Conservation (phyloP, 371 early-diverging fungal species). For the Catenaria anguillulae region DNA sequence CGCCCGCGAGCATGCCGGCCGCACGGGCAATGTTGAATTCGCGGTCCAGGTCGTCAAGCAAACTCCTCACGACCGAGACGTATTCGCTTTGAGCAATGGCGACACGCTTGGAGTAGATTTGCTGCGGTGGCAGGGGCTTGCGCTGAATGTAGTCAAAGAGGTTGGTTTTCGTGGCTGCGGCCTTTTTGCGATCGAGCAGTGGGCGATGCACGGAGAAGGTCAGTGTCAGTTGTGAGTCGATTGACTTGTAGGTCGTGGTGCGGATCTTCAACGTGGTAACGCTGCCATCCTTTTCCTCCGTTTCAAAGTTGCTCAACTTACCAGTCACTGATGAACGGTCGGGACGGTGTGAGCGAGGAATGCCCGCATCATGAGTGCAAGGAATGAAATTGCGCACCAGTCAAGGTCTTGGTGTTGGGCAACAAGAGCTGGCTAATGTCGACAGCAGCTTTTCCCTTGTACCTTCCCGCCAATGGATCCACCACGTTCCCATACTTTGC, state of each 20-base stretch:
- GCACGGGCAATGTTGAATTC: too few relatives aligned
- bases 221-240: slow-evolving; percentile 21
- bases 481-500: slow-evolving; percentile 12
- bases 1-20: background rate
- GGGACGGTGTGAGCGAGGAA: too few relatives aligned
- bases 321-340: too few relatives aligned
- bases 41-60: background rate
- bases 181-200: slow-evolving; percentile 29
- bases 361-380: too few relatives aligned
- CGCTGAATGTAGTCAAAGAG: slow-evolving; percentile 26
- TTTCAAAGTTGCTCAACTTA: background rate
- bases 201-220: slow-evolving; percentile 26
- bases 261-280: background rate
- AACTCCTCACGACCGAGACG: slow-evolving; percentile 20
- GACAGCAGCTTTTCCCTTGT: slow-evolving; percentile 19
- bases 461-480: slow-evolving; percentile 21
- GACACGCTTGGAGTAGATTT: slow-evolving; percentile 24
- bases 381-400: too few relatives aligned
- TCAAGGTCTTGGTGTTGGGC: slow-evolving; percentile 26
- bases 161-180: slow-evolving; percentile 1
- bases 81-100: slow-evolving; percentile 27
- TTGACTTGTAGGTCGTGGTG: slow-evolving; percentile 19
- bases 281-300: slow-evolving; percentile 3
- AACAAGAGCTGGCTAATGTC: slow-evolving; percentile 22
- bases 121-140: slow-evolving; percentile 18